Evolutionary conservation across 345 rosid species (phyloP), one percentile per base, ranked within the genome.

Genomic region (Toxicodendron radicans): DNA sequence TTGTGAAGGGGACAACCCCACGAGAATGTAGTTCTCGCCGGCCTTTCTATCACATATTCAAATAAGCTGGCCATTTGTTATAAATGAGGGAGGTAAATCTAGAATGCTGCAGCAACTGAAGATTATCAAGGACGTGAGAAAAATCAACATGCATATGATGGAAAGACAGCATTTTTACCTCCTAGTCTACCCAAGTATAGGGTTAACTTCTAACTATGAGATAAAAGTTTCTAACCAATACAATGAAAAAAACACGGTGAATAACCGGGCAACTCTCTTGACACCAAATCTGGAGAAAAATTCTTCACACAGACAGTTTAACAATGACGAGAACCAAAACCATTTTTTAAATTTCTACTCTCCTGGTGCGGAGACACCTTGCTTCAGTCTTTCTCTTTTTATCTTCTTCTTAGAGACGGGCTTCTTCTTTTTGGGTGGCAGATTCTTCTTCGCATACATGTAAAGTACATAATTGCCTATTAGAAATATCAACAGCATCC

Each of bases 351-450:
- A 46, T 20, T 8, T 56, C 71, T 86, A 91, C 77, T 91, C 97
- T 75, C 94, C 97, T 16, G 95, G 97, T 58, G 88, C 92, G 52
- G 88, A 87, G 33, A 92, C 87, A 24, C 94, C 97, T 76, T 90
- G 92, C 90, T 85, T 91, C 88, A 90, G 77, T 70, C 80, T 83
- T 76, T 88, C 97, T 80, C 65, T 87, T 88, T 85, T 91, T 90
- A 91, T 82, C 86, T 91, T 91, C 88, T 91, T 91, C 90, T 90
- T 90, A 24, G 97, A 90, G 79, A 90, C 65, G 0, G 91, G 90
- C 83, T 90, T 91, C 89, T 88, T 91, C 86, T 87, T 91, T 74
- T 62, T 90, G 2, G 84, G 79, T 11, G 90, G 97, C 27, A 92
- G 79, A 17, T 77, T 88, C 92, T 83, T 91, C 81, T 84, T 90